Base-by-base conservation (phyloP, 257 asterid genomes). In the Scutellaria barbata region DNA sequence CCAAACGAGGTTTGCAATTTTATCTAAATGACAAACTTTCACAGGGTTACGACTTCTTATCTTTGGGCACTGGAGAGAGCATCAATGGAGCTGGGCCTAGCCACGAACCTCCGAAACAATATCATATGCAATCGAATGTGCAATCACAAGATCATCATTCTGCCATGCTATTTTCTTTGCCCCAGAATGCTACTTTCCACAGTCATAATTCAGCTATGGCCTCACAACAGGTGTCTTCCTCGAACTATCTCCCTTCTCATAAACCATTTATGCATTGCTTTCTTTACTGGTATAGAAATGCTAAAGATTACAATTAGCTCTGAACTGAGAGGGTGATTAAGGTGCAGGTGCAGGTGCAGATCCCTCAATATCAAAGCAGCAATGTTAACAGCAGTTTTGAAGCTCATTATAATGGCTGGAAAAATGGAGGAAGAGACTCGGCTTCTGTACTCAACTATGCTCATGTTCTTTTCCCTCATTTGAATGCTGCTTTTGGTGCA, bases 221-320 rank as follows among this genome's bases (percentile, higher is more conserved):
- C 62, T 63, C 82, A 61, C 86, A 85, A 63, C 95, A 83, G 96
- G 95, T 92, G 72, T 68, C 42, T 64, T 52, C 52, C 39, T 68
- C 30, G 55, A 35, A 48, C 47, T 63, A 20, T 3, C 54, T 61
- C 20, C 33, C 1, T 53, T 56, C 22, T 41, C 11, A 42, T 39
- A 40, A 30, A 30, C 35, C 35, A 30, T 30, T 14, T 53, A 50
- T n/a, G 35, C 14, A 25, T 41, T n/a, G 62, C 52, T 50, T 13
- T 42, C 17, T 47, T 13, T 11, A 10, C 2, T 42, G 47, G 12
- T 42, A 8, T 42, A 10, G 47, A 42, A 10, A 42, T 42, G 35
- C 35, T 30, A 30, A 30, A 30, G 35, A 30, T 30, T 30, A 30
- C 35, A 5, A 30, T 30, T 2, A 30, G 35, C 35, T 2, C 35